Evolutionary conservation across 331 rosid genomes (phyloP), one percentile per base, ranked within the genome.

Genomic region (Phaseolus coccineus): DNA sequence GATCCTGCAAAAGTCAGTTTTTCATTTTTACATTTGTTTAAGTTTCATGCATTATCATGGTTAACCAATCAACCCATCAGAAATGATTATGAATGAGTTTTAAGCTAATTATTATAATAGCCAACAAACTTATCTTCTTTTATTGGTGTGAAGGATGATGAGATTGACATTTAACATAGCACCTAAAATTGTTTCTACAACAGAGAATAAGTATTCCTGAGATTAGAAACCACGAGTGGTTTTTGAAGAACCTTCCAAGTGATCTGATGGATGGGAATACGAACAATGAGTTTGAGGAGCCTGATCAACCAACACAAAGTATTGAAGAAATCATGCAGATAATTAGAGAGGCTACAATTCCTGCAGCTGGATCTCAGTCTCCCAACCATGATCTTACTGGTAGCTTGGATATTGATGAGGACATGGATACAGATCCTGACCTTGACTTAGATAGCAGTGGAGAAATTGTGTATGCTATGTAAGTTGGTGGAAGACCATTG

Each of bases 131-230:
- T 39, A 39, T 39, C 44, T 35, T 9, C 10, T 48, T n/a, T 39
- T 48, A 22, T 52, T 8, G 51, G 79, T 28, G 19, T 53, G 50
- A 53, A 66, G 58, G 48, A 53, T 31, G 56, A 67, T 48, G 39
- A 9, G 48, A 47, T 69, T 64, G 48, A 67, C 74, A 57, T 73
- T 67, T 63, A 80, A 75, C 57, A 50, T 78, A 37, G 51, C 1
- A 19, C 59, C 75, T 75, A 70, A 77, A 33, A 9, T 39, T 42
- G 73, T 76, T 71, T 51, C 8, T 10, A 25, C 37, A 62, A 69
- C 96, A 95, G 99, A 93, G 98, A 87, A 95, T 95, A 90, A 87
- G 68, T 70, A 90, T 91, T 24, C 94, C 96, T 15, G 97, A 95
- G 87, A 95, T 95, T 28, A 87, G 89, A 80, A 91, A 85, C 83